Evolutionary conservation across 1,284 basidiomycete genomes (phyloP).

Genomic region (Papiliotrema fonsecae): DNA sequence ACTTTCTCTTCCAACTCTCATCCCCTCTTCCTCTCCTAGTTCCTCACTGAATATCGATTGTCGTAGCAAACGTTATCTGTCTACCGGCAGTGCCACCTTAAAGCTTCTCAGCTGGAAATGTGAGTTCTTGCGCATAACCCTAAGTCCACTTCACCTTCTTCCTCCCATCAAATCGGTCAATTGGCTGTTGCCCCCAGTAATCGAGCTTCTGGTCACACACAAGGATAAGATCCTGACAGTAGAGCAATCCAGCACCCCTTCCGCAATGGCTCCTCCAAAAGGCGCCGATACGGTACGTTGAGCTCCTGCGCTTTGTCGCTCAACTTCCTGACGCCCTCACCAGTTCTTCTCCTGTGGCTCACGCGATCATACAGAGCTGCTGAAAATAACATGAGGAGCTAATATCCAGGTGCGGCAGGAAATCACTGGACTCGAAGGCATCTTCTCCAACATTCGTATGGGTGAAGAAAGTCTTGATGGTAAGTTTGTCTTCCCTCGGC

Average conservation of each 20-base stretch:
- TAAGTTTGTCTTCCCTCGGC: not conserved
- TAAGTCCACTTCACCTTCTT: too few relatives aligned
- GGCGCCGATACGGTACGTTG: not conserved
- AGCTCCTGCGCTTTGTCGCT: too few relatives aligned
- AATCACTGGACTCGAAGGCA: slow-evolving; percentile 2
- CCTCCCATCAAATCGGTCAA: too few relatives aligned
- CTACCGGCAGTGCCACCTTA: not conserved
- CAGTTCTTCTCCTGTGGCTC: too few relatives aligned
- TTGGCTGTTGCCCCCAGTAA: too few relatives aligned
- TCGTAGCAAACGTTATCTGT: not conserved
- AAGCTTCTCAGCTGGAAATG: not conserved
- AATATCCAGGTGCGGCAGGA: too few relatives aligned
- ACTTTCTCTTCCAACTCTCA: not conserved
- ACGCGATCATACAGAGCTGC: too few relatives aligned
- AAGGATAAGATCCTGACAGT: too few relatives aligned
- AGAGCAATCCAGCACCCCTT: too few relatives aligned
- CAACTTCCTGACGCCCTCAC: too few relatives aligned
- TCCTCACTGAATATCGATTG: not conserved
- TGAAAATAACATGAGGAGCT: too few relatives aligned
- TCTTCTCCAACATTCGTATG: slow-evolving; percentile 1
- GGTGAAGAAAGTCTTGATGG: slow-evolving; percentile 5
- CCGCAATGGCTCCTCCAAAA: not conserved
- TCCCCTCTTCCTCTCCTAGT: not conserved
- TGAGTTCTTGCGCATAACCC: not conserved
- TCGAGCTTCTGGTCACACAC: too few relatives aligned